These are phyloP conservation scores for Trametes sp. DNA, from an alignment of 1,284 basidiomycete genomes.

Conservation along the genomic window DNA sequence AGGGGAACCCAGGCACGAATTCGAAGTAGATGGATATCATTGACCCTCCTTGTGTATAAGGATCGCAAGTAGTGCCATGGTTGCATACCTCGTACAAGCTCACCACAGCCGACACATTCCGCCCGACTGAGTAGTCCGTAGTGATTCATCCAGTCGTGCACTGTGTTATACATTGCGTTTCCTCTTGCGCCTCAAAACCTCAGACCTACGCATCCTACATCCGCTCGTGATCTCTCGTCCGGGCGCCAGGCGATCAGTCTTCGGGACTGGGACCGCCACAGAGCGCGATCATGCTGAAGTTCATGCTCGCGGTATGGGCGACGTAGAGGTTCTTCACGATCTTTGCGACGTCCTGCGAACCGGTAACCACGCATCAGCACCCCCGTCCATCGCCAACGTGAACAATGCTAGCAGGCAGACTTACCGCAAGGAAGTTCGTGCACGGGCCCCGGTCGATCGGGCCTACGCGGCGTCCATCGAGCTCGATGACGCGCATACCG, in stretches of 20 bases:
- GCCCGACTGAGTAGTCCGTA: no score
- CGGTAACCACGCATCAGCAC: neutral
- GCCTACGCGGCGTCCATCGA: conserved; percentile 80
- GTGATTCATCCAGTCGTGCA: neutral
- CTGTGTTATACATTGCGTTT: neutral
- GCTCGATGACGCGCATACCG: conserved; percentile 68
- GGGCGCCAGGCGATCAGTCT: neutral
- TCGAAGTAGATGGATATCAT: no score
- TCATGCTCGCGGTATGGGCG: conserved; percentile 57
- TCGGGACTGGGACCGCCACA: conserved; percentile 15
- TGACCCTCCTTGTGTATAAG: no score
- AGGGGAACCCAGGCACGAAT: no score
- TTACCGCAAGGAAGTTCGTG: conserved; percentile 65
- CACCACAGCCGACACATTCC: no score
- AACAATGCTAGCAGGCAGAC: conserved; percentile 12
- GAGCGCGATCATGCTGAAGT: conserved; percentile 57
- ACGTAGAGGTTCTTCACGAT: conserved; percentile 75
- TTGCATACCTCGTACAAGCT: no score
- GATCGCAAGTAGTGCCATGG: no score
- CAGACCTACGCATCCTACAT: no score
- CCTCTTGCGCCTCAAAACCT: no score
- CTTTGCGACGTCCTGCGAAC: conserved; percentile 70
- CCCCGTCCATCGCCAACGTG: neutral
- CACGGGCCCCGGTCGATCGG: conserved; percentile 82
- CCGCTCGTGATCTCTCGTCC: no score